phyloP scores from a whole-genome alignment of 495 filamentous ascomycete genomes.

The Lophium mytilinum region DNA sequence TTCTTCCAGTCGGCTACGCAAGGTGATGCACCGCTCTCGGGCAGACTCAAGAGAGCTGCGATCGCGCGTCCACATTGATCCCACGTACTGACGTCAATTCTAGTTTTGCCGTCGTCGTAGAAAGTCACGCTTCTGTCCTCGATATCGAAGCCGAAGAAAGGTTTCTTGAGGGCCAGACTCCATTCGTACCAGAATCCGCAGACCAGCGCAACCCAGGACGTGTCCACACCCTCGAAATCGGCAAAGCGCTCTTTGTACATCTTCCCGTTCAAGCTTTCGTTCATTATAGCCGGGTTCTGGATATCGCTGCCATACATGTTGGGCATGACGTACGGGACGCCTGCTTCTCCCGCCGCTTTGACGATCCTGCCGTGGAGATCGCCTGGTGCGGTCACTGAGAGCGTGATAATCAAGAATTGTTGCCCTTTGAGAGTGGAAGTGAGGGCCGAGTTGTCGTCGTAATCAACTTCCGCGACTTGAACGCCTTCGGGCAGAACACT shows the following conservation, averaged over 20 bases:
- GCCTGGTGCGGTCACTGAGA: constrained; percentile 31
- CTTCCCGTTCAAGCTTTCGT: constrained; percentile 28
- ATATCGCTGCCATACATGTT: constrained; percentile 44
- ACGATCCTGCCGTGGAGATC: constrained; percentile 42
- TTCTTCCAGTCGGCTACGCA: constrained; percentile 30
- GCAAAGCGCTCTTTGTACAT: background rate
- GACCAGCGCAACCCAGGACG: constrained; percentile 13
- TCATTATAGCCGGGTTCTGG: constrained; percentile 28
- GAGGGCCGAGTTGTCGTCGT: constrained; percentile 1
- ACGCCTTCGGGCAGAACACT: constrained; percentile 5
- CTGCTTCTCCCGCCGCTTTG: constrained; percentile 48
- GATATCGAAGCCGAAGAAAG: constrained; percentile 42
- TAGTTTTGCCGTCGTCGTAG: constrained; percentile 42
- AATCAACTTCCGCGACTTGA: constrained; percentile 7
- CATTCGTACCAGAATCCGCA: constrained; percentile 50
- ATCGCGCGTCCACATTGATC: constrained; percentile 39
- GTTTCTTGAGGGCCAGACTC: constrained; percentile 30
- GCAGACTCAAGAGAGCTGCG: constrained; percentile 35
- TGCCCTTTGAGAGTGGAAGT: constrained; percentile 14
- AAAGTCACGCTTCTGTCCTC: constrained; percentile 32
- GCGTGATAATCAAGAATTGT: constrained; percentile 37
- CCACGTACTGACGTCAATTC: constrained; percentile 37
- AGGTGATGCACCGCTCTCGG: constrained; percentile 28
- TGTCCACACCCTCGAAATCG: constrained; percentile 34
- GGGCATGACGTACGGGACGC: constrained; percentile 49